A percentile compares a stretch with the other conserved stretches of the same genome.
These are phyloP conservation scores for Penicillium sp. DNA, from an alignment of 2,329 filamentous ascomycete genomes.

Conservation along the genomic window DNA sequence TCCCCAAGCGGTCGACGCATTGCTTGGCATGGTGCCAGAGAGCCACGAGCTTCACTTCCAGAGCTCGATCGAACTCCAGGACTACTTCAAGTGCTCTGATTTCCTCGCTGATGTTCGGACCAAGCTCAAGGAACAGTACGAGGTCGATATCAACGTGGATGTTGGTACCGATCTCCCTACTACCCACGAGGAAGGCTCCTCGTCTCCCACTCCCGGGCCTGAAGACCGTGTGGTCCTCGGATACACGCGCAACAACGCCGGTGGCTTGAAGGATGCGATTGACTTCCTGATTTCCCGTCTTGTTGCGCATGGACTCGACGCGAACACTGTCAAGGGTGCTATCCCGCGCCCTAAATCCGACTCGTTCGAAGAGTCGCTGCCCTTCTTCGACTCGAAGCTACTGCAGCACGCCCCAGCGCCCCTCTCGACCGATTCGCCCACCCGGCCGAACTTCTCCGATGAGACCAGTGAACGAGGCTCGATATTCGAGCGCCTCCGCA, in stretches of 20 bases:
- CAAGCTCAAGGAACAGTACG: slow-evolving; percentile 87
- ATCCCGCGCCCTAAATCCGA: slow-evolving; percentile 98
- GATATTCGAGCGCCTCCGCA: slow-evolving; percentile 87
- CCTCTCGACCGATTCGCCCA: slow-evolving; percentile 81
- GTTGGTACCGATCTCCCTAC: slow-evolving; percentile 37
- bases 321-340: slow-evolving; percentile 83
- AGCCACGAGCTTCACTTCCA: slow-evolving; percentile 87
- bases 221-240: slow-evolving; percentile 65
- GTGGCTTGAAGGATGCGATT: slow-evolving; percentile 90
- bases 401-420: slow-evolving; percentile 86
- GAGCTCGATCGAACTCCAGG: slow-evolving; percentile 71
- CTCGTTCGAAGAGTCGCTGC: slow-evolving; percentile 94
- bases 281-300: slow-evolving; percentile 87
- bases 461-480: slow-evolving; percentile 77
- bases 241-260: slow-evolving; percentile 96
- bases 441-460: slow-evolving; percentile 78
- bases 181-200: slow-evolving; percentile 32
- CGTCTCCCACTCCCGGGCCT: slow-evolving; percentile 49
- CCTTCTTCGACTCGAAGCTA: slow-evolving; percentile 95
- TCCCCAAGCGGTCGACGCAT: slow-evolving; percentile 91
- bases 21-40: slow-evolving; percentile 96
- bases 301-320: slow-evolving; percentile 84
- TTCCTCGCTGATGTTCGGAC: slow-evolving; percentile 77
- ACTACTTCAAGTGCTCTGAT: slow-evolving; percentile 76
- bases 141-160: slow-evolving; percentile 79